Conservation (phyloP, 768 basidiomycete species). For the Chlorophyllum brunneum region DNA sequence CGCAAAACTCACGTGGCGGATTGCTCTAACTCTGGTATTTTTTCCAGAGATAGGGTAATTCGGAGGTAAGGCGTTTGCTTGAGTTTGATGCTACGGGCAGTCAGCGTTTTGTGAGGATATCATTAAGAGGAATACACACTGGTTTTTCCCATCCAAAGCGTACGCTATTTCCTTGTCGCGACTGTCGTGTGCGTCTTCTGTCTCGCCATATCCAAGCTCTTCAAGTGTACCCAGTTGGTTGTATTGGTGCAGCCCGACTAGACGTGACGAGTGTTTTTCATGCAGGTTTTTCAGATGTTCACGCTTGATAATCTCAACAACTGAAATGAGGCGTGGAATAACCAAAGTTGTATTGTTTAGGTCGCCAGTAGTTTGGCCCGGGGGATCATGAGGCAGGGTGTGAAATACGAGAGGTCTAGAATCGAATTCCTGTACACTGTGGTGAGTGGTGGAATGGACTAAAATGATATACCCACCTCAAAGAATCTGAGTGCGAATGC, state of each 20-base stretch:
- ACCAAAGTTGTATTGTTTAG: conserved; percentile 27
- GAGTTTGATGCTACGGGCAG: conserved; percentile 42
- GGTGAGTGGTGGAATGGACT: not conserved
- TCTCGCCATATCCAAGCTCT: conserved; percentile 25
- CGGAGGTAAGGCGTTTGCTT: conserved; percentile 66
- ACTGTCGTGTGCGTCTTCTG: conserved; percentile 23
- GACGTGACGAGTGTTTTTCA: conserved; percentile 32
- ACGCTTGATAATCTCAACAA: conserved; percentile 82
- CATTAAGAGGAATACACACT: conserved; percentile 38
- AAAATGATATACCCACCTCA: conserved; percentile 30
- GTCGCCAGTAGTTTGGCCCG: conserved; percentile 7
- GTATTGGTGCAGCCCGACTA: conserved; percentile 69
- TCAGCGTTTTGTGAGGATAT: not conserved
- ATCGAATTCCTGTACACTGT: conserved; percentile 38
- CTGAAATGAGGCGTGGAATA: conserved; percentile 66
- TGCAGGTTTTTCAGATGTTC: conserved; percentile 62
- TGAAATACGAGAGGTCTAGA: conserved; percentile 51
- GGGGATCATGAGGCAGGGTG: conserved; percentile 43
- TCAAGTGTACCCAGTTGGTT: conserved; percentile 64
- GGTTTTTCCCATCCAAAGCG: conserved; percentile 55
- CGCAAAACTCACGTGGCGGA: conserved; percentile 48
- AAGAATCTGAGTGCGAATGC: conserved; percentile 50
- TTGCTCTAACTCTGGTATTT: conserved; percentile 33
- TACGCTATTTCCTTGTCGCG: conserved; percentile 32
- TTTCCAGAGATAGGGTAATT: conserved; percentile 52